Evolutionary conservation across 306 rosid species (phyloP), one percentile per base, ranked within the genome.

Genomic region (Fragaria nilgerrensis): DNA sequence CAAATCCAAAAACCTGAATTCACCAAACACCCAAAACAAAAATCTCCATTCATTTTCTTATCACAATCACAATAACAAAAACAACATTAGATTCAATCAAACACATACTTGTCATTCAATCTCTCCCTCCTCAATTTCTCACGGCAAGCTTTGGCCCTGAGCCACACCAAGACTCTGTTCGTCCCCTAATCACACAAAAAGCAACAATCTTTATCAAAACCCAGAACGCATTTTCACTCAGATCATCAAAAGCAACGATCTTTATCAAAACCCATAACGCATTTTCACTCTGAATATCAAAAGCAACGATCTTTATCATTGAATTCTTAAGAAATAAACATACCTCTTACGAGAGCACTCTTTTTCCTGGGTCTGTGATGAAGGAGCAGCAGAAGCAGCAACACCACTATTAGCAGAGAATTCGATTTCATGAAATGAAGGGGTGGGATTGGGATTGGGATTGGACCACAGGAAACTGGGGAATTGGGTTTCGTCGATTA

Each of bases 41-140:
- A 17, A 25, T 2, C 25, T 22, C 29, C 29, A 19, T 32, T 72
- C 47, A 32, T 16, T 32, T 34, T 12, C 49, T 17, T 5, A 48
- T 22, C 15, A 74, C 6, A 17, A 48, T 11, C 27, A 36, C 25
- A 37, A 22, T 41, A 78, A 58, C 64, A 22, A 52, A 50, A 68
- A 13, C 20, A 41, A 34, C 41, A 70, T 70, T 16, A 52, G 70
- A 76, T 56, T 49, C 29, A 70, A 45, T 43, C 55, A 58, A 64
- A 78, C 52, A 64, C 91, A 66, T 87, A 79, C 99, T 91, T 91
- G 88, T 95, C 97, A 86, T 95, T 92, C 86, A 95, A 84, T 81
- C 72, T 89, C 80, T 85, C 97, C 85, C 97, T 87, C 73, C 99
- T 87, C 91, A 89, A 75, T 80, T 82, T 92, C 91, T 92, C 99